These are phyloP conservation scores for Candida sojae DNA, from an alignment of 1,139 yeast genomes.

Conservation along the genomic window DNA sequence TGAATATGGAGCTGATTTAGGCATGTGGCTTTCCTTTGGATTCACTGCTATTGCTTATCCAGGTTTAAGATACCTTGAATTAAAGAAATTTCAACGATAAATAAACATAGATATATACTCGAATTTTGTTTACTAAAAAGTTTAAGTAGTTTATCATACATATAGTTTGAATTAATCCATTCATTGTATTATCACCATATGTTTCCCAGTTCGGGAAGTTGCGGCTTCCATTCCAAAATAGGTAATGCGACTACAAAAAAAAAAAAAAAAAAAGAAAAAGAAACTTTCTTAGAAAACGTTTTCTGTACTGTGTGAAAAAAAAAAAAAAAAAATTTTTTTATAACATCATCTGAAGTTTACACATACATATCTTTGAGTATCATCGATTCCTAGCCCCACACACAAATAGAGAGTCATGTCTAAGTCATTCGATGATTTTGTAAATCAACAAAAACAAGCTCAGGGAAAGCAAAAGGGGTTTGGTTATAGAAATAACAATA, in stretches of 20 bases:
- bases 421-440: conserved; percentile 29
- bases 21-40: conserved; percentile 72
- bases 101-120: background rate
- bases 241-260: no score
- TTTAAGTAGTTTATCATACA: no score
- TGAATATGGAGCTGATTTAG: conserved; percentile 18
- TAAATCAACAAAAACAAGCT: conserved; percentile 26
- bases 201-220: background rate
- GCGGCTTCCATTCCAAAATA: no score
- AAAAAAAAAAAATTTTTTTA: background rate
- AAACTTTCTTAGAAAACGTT: background rate
- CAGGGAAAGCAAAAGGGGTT: conserved; percentile 25
- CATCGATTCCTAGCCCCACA: background rate
- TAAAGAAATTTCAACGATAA: conserved; percentile 39
- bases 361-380: background rate
- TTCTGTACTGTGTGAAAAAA: background rate
- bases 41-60: conserved; percentile 70
- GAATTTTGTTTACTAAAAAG: background rate
- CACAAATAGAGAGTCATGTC: conserved; percentile 17
- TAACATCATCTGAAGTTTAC: background rate
- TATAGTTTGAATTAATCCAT: background rate
- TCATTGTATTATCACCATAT: no score
- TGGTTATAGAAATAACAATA: conserved; percentile 21
- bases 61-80: conserved; percentile 59
- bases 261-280: background rate